Evolutionary conservation across 176 grass and related monocot genomes (phyloP).

Genomic region (Thalia dealbata): DNA sequence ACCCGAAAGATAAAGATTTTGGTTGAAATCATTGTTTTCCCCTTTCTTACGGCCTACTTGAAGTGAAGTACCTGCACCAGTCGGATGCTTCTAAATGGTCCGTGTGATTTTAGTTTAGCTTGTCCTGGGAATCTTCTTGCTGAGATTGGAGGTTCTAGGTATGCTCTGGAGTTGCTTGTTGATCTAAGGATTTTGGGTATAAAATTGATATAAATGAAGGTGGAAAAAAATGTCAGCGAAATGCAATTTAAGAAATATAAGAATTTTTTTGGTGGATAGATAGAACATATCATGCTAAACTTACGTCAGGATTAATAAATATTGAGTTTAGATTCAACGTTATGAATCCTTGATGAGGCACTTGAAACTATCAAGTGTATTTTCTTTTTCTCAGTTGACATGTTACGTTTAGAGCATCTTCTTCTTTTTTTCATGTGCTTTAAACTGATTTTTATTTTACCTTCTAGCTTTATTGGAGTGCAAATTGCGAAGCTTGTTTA

Average conservation of each 20-base stretch:
- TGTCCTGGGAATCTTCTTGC: background rate
- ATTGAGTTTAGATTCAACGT: too few species aligned
- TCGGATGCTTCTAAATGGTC: background rate
- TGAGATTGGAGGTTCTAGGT: too few species aligned
- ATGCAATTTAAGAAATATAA: too few species aligned
- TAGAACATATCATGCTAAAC: background rate
- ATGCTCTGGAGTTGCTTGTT: too few species aligned
- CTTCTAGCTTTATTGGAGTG: slow-evolving; percentile 3
- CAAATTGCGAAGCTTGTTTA: background rate
- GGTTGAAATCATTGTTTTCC: background rate
- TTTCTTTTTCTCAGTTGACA: background rate
- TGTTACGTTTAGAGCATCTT: background rate
- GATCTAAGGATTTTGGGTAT: too few species aligned
- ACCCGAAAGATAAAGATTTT: too few species aligned
- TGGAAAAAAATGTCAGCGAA: too few species aligned
- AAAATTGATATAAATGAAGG: too few species aligned
- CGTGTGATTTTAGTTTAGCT: background rate
- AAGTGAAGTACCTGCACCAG: background rate
- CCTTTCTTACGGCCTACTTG: background rate
- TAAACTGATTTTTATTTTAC: slow-evolving; percentile 13
- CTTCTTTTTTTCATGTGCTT: background rate
- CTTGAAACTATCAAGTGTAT: background rate
- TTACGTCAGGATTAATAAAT: background rate
- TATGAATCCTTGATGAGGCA: too few species aligned
- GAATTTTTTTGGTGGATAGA: background rate